phyloP scores from a whole-genome alignment of 164 flowering plant genomes.

The Chimonanthus praecox region DNA sequence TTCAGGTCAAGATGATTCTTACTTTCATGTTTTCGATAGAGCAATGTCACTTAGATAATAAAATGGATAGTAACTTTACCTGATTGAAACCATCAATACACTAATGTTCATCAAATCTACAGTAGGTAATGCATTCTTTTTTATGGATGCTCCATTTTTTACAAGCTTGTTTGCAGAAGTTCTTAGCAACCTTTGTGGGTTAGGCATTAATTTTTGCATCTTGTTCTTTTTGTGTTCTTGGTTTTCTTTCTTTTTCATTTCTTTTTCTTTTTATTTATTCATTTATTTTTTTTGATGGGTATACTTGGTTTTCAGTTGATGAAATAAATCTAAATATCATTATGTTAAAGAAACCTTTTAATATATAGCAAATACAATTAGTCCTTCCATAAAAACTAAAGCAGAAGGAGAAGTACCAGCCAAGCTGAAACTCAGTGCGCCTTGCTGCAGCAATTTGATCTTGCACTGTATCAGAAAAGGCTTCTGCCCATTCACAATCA shows the following conservation, averaged over 20 bases:
- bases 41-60: too few relatives aligned
- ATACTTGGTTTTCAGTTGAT: not conserved
- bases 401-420: constrained; percentile 50
- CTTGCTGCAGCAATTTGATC: constrained; percentile 69
- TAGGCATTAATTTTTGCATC: not conserved
- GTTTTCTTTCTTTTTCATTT: too few relatives aligned
- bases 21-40: too few relatives aligned
- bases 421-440: constrained; percentile 85
- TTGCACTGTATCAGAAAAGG: constrained; percentile 60
- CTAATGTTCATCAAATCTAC: too few relatives aligned
- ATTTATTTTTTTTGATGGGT: not conserved
- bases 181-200: not conserved
- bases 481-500: constrained; percentile 96
- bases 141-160: too few relatives aligned
- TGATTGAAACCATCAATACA: too few relatives aligned
- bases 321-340: not conserved
- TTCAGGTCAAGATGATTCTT: too few relatives aligned
- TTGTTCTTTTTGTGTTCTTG: not conserved
- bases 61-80: too few relatives aligned
- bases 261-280: too few relatives aligned
- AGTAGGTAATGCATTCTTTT: too few relatives aligned
- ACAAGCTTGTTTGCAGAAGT: not conserved
- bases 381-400: not conserved
- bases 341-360: not conserved
- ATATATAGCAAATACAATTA: not conserved